phyloP scores from a whole-genome alignment of 2,329 filamentous ascomycete genomes.

The Trichoderma harzianum region DNA sequence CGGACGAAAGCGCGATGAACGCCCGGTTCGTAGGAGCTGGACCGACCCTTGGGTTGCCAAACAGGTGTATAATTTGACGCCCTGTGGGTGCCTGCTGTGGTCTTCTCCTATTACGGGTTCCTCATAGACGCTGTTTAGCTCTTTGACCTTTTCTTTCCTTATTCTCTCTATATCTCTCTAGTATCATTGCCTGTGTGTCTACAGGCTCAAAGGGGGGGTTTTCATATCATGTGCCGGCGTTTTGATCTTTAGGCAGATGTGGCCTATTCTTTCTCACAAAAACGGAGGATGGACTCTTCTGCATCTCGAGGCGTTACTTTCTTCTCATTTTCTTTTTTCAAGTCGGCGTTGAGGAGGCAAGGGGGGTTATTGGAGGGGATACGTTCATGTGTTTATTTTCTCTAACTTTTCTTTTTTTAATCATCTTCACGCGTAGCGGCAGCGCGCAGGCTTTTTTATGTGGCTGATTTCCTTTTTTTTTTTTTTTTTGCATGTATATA shows the following conservation, averaged over 20 bases:
- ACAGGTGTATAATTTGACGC: slow-evolving; percentile 40
- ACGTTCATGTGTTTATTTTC: neutral
- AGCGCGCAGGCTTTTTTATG: neutral
- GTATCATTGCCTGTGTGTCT: neutral
- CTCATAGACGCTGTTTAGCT: neutral
- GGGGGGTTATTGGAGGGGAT: neutral
- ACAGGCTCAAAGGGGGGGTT: neutral
- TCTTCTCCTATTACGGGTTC: slow-evolving; percentile 26
- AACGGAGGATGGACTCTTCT: neutral
- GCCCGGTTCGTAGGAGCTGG: neutral
- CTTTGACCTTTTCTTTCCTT: neutral
- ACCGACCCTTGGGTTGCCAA: slow-evolving; percentile 14
- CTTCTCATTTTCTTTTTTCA: neutral
- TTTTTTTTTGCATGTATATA: neutral
- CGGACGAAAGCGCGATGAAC: neutral
- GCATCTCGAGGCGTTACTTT: neutral
- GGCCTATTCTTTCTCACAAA: neutral
- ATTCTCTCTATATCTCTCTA: neutral
- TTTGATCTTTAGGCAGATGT: neutral
- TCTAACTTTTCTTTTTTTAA: neutral
- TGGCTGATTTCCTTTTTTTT: neutral
- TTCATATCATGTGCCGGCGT: neutral
- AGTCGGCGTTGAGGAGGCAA: neutral
- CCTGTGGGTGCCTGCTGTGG: slow-evolving; percentile 55
- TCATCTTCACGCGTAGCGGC: neutral